Percentiles rank a stretch among this genome's conserved stretches.
Evolutionary conservation across 148 eudicot genomes (phyloP).

Genomic region (Vaccinium darrowii): DNA sequence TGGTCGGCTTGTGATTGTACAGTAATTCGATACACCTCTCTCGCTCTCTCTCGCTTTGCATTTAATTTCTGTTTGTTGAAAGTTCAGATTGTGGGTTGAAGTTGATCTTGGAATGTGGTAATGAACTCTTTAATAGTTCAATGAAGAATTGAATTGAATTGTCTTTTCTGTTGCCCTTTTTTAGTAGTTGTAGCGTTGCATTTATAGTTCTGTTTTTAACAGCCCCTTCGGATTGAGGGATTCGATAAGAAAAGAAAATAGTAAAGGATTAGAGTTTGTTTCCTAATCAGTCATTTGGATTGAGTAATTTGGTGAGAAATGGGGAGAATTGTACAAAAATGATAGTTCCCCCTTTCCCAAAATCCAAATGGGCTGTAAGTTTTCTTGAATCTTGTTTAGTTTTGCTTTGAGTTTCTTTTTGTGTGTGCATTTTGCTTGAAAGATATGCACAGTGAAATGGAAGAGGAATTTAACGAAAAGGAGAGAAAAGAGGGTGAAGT

Average conservation of each 20-base stretch:
- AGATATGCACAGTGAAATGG: not conserved
- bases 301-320: not conserved
- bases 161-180: not conserved
- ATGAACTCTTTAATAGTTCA: conserved; percentile 5
- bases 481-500: not conserved
- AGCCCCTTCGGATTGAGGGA: not conserved
- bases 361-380: not conserved
- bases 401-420: not conserved
- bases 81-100: conserved; percentile 11
- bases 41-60: conserved; percentile 2
- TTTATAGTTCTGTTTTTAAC: too few relatives aligned
- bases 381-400: not conserved
- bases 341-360: not conserved
- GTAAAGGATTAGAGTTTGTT: not conserved
- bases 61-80: conserved; percentile 2
- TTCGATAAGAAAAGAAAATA: not conserved
- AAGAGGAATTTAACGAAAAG: not conserved
- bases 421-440: not conserved
- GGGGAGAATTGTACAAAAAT: not conserved
- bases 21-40: conserved; percentile 18
- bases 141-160: not conserved
- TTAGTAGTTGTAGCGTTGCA: not conserved
- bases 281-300: not conserved
- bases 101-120: not conserved
- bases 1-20: conserved; percentile 36